phyloP scores from a whole-genome alignment of 352 stramenopile genomes.

The Salisapilia sapeloensis region DNA sequence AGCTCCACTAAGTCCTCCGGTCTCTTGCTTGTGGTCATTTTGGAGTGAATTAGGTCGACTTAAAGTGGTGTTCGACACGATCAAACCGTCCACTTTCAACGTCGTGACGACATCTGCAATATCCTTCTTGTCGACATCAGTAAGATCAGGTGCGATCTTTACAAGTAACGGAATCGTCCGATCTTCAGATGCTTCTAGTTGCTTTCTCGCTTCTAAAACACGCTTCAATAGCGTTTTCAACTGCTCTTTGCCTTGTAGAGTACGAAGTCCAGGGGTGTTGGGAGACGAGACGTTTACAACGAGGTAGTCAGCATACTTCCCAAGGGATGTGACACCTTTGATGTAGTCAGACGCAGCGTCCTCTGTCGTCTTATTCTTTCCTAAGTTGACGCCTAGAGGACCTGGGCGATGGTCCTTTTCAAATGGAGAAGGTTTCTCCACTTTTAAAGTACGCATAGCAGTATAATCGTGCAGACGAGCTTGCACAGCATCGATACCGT shows the following conservation, averaged over 20 bases:
- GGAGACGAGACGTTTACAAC: slow-evolving; percentile 97
- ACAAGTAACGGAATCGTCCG: slow-evolving; percentile 86
- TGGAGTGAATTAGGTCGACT: slow-evolving; percentile 68
- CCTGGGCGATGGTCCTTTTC: slow-evolving; percentile 34
- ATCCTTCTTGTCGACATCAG: slow-evolving; percentile 86
- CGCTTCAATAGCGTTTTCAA: slow-evolving; percentile 60
- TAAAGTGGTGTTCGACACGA: slow-evolving; percentile 96
- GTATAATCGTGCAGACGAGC: slow-evolving; percentile 47
- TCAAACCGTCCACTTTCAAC: slow-evolving; percentile 86
- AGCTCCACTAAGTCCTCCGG: slow-evolving; percentile 89
- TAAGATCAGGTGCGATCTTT: slow-evolving; percentile 96
- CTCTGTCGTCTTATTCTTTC: slow-evolving; percentile 94
- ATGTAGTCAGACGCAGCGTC: slow-evolving; percentile 82
- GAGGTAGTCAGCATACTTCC: slow-evolving; percentile 92
- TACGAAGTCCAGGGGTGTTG: slow-evolving; percentile 86
- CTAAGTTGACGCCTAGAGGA: slow-evolving; percentile 93
- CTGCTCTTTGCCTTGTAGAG: slow-evolving; percentile 63
- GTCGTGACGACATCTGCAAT: slow-evolving; percentile 85
- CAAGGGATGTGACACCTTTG: slow-evolving; percentile 79
- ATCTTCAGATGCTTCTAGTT: slow-evolving; percentile 29
- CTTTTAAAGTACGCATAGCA: slow-evolving; percentile 8
- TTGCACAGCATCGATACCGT: slow-evolving; percentile 74
- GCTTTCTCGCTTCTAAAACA: slow-evolving; percentile 49
- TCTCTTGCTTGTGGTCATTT: slow-evolving; percentile 61
- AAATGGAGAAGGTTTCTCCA: too few species aligned